phyloP scores from a whole-genome alignment of 805 yeast genomes.

The Kuraishia hungarica region DNA sequence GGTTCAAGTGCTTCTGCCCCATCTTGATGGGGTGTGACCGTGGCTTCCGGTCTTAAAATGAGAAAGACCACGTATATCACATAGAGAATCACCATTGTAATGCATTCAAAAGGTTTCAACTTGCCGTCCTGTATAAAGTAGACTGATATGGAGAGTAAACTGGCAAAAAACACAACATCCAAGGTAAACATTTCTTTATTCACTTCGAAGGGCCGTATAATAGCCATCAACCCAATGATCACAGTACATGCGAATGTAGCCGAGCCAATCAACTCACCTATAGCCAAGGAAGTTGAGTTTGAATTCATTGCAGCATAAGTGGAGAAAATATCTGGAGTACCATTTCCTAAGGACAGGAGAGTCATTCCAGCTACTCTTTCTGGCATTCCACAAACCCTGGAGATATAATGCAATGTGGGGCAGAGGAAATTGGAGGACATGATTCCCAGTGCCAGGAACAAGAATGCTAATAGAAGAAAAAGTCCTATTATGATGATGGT shows the following conservation, averaged over 20 bases:
- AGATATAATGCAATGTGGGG: slow-evolving; percentile 65
- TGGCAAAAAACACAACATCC: slow-evolving; percentile 52
- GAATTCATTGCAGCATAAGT: slow-evolving; percentile 75
- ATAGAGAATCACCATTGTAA: slow-evolving; percentile 49
- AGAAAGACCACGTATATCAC: slow-evolving; percentile 37
- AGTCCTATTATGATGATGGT: slow-evolving; percentile 5
- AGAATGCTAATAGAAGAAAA: slow-evolving; percentile 17
- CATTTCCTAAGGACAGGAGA: slow-evolving; percentile 83
- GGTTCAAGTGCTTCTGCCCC: not conserved
- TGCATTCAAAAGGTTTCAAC: slow-evolving; percentile 47
- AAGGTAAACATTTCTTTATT: slow-evolving; percentile 41
- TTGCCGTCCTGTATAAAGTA: slow-evolving; percentile 45
- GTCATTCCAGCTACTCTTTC: slow-evolving; percentile 84
- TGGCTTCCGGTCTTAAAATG: not conserved
- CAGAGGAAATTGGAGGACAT: slow-evolving; percentile 79
- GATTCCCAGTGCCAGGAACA: slow-evolving; percentile 61
- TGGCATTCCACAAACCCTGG: slow-evolving; percentile 52
- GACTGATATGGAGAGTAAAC: slow-evolving; percentile 41
- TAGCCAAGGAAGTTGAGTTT: slow-evolving; percentile 48
- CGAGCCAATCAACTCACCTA: slow-evolving; percentile 47
- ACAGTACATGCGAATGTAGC: slow-evolving; percentile 43
- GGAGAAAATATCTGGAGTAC: slow-evolving; percentile 82
- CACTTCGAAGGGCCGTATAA: slow-evolving; percentile 40
- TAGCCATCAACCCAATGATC: slow-evolving; percentile 41
- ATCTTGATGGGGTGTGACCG: not conserved